Evolutionary conservation across 805 yeast genomes (phyloP), one percentile per base, ranked within the genome.

Genomic region (Pichia paraexigua): DNA sequence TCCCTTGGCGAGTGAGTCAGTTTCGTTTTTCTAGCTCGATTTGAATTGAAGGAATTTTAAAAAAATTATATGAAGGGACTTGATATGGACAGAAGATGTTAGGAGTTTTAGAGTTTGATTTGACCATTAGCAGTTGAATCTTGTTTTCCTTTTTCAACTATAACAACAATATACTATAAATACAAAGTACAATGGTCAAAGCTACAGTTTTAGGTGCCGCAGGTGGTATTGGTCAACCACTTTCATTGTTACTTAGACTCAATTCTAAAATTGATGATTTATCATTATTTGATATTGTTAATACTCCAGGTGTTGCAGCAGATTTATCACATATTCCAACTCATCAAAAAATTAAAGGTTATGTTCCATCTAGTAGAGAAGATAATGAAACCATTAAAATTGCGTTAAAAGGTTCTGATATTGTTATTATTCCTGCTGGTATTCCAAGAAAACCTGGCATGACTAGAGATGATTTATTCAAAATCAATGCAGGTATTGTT

Each of bases 171-270:
- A n/a, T 37, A n/a, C 3, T 13, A n/a, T 35, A 35, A 35, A 35
- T 20, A 20, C 7, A 40, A 11, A 22, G 18, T 9, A 46, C 1
- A 10, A 62, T 62, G 65, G 60, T 60, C 15, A 89, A 88, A 74
- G 95, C 56, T 13, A 79, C 95, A 53, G 89, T 88, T 55, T 76
- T 83, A 49, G 96, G 96, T 59, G 96, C 96, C 52, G 89, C 92
- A 46, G 96, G 96, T 62, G 96, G 97, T 56, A 89, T 89, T 65
- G 97, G 97, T 51, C 97, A 90, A 74, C 95, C 96, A 41, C 76
- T 90, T 55, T 88, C 96, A 15, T 79, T 90, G 50, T 76, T 90
- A 51, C 74, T 89, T 60, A 89, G 90, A 71, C 73, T 89, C 51
- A 79, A 82, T 60, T 79, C 79, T 43, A 73, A 76, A 52, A 76